Conservation (phyloP, 192 early-diverging fungal genomes). For the Kappamyces sp. region DNA sequence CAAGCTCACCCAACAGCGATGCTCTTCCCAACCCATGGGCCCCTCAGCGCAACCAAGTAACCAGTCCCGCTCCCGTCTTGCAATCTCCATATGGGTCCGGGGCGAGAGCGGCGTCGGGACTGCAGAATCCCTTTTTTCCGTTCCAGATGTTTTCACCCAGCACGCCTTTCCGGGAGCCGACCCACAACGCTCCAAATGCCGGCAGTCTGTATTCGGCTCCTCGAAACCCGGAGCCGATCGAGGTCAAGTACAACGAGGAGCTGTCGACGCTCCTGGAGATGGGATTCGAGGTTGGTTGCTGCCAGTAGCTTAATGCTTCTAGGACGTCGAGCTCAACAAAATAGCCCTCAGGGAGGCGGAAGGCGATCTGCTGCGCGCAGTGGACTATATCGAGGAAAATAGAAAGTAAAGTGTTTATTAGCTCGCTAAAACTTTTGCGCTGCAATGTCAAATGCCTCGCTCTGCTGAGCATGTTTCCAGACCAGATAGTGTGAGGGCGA, state of each 20-base stretch:
- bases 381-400: background rate
- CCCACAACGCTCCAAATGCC: background rate
- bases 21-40: constrained; percentile 39
- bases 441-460: constrained; percentile 72
- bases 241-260: constrained; percentile 25
- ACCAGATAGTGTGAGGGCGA: constrained; percentile 75
- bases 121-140: background rate
- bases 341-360: constrained; percentile 25
- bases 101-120: too few relatives aligned
- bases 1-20: constrained; percentile 21
- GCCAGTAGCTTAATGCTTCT: constrained; percentile 1
- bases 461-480: constrained; percentile 68
- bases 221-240: constrained; percentile 12
- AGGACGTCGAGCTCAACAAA: constrained; percentile 27
- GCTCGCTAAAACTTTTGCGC: constrained; percentile 19
- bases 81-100: background rate
- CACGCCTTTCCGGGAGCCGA: background rate
- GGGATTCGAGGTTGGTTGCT: constrained; percentile 25
- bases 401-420: background rate
- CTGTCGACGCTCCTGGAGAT: constrained; percentile 24
- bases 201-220: background rate
- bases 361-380: background rate
- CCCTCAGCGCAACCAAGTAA: constrained; percentile 3
- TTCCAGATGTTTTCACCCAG: background rate
- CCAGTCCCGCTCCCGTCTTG: background rate